phyloP scores from a whole-genome alignment of 78 protist genomes.

The Acrasis kona region DNA sequence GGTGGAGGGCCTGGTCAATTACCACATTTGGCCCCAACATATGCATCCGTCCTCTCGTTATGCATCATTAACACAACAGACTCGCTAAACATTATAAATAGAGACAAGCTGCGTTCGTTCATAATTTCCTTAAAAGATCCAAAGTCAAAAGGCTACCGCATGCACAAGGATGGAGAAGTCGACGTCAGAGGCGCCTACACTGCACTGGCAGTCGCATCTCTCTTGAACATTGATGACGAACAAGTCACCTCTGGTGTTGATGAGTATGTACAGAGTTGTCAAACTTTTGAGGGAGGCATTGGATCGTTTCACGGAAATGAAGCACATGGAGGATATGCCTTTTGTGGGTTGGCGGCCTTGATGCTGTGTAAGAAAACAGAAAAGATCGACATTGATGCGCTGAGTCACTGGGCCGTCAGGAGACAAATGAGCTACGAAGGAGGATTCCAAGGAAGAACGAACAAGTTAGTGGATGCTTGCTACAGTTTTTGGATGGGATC shows the following conservation, averaged over 20 bases:
- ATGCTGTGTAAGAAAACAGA: constrained; percentile 17
- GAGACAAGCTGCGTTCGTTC: constrained; percentile 21
- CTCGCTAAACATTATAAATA: constrained; percentile 43
- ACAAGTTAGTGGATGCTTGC: constrained; percentile 95
- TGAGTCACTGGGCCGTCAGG: constrained; percentile 61
- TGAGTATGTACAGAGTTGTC: constrained; percentile 60
- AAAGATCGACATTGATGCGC: constrained; percentile 27
- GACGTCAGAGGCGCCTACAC: constrained; percentile 52
- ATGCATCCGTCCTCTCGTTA: constrained; percentile 80
- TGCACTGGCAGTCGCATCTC: constrained; percentile 52
- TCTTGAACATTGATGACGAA: constrained; percentile 11
- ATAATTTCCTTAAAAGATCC: not conserved
- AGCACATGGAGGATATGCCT: constrained; percentile 99
- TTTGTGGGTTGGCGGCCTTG: constrained; percentile 88
- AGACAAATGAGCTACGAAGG: constrained; percentile 85
- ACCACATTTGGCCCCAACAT: constrained; percentile 94
- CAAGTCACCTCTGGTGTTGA: constrained; percentile 34
- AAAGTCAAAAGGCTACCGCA: constrained; percentile 51
- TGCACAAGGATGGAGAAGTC: constrained; percentile 67
- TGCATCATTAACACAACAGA: constrained; percentile 35
- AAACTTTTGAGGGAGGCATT: constrained; percentile 96
- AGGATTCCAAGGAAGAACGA: constrained; percentile 95
- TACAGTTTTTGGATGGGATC: constrained; percentile 93
- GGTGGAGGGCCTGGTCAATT: constrained; percentile 64
- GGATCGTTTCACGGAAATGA: constrained; percentile 81